A percentile compares a stretch with the other conserved stretches of the same genome.
These are phyloP conservation scores for Polygonum aviculare DNA, from an alignment of 148 eudicot species.

Conservation along the genomic window DNA sequence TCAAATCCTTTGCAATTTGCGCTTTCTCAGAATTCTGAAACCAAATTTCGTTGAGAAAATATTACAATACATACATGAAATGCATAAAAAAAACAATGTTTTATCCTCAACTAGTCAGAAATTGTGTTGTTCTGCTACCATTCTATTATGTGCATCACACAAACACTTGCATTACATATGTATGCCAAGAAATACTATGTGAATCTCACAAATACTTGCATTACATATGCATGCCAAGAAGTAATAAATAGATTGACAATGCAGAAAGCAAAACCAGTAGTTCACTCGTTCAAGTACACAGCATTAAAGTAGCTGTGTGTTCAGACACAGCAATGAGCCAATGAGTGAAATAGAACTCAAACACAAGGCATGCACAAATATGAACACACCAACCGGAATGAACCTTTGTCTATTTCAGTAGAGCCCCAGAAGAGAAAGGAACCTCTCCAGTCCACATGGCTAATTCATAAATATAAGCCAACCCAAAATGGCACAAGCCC, in stretches of 20 bases:
- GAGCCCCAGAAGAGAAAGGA: background rate
- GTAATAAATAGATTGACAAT: background rate
- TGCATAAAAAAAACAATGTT: background rate
- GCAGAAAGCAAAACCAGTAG: background rate
- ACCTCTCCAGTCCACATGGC: background rate
- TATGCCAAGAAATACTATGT: background rate
- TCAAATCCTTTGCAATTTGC: conserved; percentile 39
- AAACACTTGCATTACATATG: background rate
- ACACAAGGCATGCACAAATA: background rate
- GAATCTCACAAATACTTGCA: background rate
- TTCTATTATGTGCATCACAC: background rate
- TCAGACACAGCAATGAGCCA: background rate
- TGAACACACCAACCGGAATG: background rate
- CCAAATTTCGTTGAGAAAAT: background rate
- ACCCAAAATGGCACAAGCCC: background rate
- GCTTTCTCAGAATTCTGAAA: conserved; percentile 48
- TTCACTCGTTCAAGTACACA: background rate
- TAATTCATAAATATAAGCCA: background rate
- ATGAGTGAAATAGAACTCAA: background rate
- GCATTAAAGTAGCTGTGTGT: background rate
- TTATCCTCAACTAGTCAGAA: background rate
- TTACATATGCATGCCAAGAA: background rate
- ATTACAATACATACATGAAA: background rate
- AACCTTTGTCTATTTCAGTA: background rate
- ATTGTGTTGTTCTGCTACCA: background rate